phyloP scores from a whole-genome alignment of 2,329 filamentous ascomycete genomes.

The Fusarium tricinctum region DNA sequence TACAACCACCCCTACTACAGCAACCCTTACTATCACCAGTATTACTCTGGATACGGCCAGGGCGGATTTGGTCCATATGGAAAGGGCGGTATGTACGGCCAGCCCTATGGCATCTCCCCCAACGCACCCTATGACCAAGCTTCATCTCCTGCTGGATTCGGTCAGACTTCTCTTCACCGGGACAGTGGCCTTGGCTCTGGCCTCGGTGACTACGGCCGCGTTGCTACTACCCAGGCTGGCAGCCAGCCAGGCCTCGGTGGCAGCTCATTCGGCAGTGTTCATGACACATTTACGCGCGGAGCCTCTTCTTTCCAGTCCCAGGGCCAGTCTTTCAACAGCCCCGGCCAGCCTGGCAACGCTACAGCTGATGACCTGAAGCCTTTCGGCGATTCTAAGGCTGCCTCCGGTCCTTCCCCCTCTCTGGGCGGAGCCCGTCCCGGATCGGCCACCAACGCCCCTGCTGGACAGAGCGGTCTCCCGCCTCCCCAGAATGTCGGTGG shows the following conservation, averaged over 20 bases:
- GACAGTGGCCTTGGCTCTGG: constrained; percentile 65
- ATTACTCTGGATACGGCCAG: constrained; percentile 69
- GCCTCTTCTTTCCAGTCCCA: constrained; percentile 69
- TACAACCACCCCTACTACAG: constrained; percentile 71
- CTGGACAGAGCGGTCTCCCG: constrained; percentile 66
- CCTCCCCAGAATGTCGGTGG: constrained; percentile 68
- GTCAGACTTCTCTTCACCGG: constrained; percentile 67
- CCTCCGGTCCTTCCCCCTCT: constrained; percentile 69
- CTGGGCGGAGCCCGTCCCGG: constrained; percentile 69
- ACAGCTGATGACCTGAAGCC: constrained; percentile 70
- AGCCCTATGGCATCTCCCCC: constrained; percentile 69
- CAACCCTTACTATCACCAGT: constrained; percentile 74
- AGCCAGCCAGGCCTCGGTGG: constrained; percentile 65
- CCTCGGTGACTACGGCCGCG: constrained; percentile 68
- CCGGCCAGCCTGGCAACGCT: constrained; percentile 61
- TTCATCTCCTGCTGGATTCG: constrained; percentile 68
- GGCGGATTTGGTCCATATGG: constrained; percentile 67
- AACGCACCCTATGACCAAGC: constrained; percentile 70
- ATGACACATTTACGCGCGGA: constrained; percentile 69
- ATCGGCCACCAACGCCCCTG: constrained; percentile 67
- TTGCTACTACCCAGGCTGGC: constrained; percentile 63
- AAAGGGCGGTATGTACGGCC: constrained; percentile 68
- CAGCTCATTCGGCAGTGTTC: constrained; percentile 66
- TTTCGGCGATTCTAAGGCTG: constrained; percentile 68
- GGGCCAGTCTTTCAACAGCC: constrained; percentile 66